Evolutionary conservation across 2,329 filamentous ascomycete species (phyloP), one percentile per base, ranked within the genome.

Genomic region (Colletotrichum nymphaeae): DNA sequence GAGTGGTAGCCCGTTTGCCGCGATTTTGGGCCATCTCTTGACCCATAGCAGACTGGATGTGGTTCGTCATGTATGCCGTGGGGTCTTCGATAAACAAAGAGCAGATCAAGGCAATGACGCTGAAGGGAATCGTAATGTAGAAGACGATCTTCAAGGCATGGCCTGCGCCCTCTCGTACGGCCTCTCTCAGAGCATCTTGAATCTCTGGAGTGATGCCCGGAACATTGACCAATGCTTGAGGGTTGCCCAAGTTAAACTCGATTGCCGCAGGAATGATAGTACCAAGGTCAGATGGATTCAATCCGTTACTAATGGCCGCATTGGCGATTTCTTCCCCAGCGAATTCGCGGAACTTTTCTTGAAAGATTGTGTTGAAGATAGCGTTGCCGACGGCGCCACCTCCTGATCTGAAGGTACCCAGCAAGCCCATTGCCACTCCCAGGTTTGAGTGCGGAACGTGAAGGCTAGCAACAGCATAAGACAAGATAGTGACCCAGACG

Each of bases 331-430:
- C 76, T 5, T 74, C 65, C 3, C 73, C 78, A n/a, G 76, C 77
- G 42, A 75, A 81, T 58, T 80, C 68, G 0, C 56, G 58, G 59
- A 75, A 75, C 9, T 65, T 74, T 24, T 75, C 66, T n/a, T 75
- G 73, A 63, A 75, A 75, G 65, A 83, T 80, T 8, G 80, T 80
- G 19, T 77, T 77, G 76, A 82, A 83, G 64, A 83, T 77, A 28
- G 81, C 80, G 49, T 79, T 82, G 24, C 80, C 81, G 19, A 83
- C 78, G 9, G 80, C 78, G 19, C 79, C 80, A 28, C 81, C 81
- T 11, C 73, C 77, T 22, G 76, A 78, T 42, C 80, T 77, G 74
- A 80, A 81, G 0, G 79, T 80, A 3, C 80, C 80, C 14, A 81
- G 73, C 19, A 81, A 67, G 8, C 80, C 80, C 55, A 78, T 76